phyloP scores from a whole-genome alignment of 768 basidiomycete species.

The Gyrodon lividus region DNA sequence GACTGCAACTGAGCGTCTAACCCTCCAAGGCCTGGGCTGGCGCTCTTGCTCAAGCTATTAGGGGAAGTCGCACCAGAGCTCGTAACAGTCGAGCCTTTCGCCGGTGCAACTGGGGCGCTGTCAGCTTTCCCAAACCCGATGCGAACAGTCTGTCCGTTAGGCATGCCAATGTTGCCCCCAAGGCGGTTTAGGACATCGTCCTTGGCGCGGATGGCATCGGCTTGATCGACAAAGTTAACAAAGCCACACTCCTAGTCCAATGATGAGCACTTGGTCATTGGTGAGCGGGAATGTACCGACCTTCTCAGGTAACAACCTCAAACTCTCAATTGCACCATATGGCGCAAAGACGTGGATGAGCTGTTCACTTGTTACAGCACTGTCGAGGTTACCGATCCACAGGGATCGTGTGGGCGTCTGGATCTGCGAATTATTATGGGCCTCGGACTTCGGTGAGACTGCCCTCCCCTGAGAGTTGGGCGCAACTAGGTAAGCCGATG shows the following conservation, averaged over 20 bases:
- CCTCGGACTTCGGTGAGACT: constrained; percentile 81
- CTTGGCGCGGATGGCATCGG: constrained; percentile 95
- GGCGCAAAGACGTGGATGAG: constrained; percentile 94
- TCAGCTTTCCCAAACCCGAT: constrained; percentile 99
- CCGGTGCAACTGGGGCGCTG: constrained; percentile 88
- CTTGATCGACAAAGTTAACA: constrained; percentile 95
- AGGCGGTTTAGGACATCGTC: constrained; percentile 96
- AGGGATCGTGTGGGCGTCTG: constrained; percentile 94
- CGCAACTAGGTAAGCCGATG: constrained; percentile 66
- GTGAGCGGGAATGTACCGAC: constrained; percentile 37
- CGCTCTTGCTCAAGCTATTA: constrained; percentile 47
- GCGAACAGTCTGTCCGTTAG: constrained; percentile 92
- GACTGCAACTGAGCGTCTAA: constrained; percentile 88
- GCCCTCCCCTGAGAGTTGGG: constrained; percentile 69
- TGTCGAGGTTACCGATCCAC: constrained; percentile 98
- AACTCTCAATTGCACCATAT: constrained; percentile 95
- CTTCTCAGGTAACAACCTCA: constrained; percentile 96
- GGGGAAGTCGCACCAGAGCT: constrained; percentile 68
- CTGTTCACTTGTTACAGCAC: constrained; percentile 90
- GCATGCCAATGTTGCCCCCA: constrained; percentile 91
- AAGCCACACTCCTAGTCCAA: constrained; percentile 88
- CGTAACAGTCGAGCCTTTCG: constrained; percentile 65
- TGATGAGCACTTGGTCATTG: constrained; percentile 18
- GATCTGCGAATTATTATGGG: constrained; percentile 60
- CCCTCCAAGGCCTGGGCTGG: constrained; percentile 56